Percentiles rank a stretch among this genome's conserved stretches.
phyloP scores from a whole-genome alignment of 805 yeast genomes.

The Zygosaccharomyces pseudorouxii region DNA sequence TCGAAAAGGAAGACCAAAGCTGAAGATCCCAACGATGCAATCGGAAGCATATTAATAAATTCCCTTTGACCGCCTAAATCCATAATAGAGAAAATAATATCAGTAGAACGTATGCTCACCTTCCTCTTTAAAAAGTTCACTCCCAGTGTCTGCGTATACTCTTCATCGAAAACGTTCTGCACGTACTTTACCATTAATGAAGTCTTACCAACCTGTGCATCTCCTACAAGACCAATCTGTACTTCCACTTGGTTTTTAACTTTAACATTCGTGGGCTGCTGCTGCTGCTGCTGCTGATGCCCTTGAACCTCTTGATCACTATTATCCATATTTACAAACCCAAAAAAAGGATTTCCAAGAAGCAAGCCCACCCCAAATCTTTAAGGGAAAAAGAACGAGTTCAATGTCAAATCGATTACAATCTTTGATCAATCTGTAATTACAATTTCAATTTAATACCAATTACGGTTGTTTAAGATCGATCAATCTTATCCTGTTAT shows the following conservation, averaged over 20 bases:
- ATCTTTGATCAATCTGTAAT: neutral
- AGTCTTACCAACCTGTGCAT: constrained; percentile 94
- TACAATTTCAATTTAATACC: neutral
- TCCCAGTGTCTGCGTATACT: constrained; percentile 89
- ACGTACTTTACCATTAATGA: constrained; percentile 95
- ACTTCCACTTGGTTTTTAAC: constrained; percentile 34
- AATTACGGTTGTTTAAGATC: neutral
- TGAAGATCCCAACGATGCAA: constrained; percentile 88
- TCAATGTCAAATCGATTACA: neutral
- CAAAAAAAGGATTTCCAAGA: neutral
- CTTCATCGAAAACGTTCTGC: constrained; percentile 89
- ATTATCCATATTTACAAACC: neutral
- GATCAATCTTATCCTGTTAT: neutral
- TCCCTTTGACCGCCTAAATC: constrained; percentile 95
- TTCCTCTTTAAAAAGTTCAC: constrained; percentile 93
- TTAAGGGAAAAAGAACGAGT: neutral
- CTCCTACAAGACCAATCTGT: constrained; percentile 91
- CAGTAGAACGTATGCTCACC: constrained; percentile 77
- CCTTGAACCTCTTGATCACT: constrained; percentile 1
- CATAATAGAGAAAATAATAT: constrained; percentile 88
- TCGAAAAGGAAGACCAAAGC: constrained; percentile 90
- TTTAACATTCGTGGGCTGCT: constrained; percentile 11
- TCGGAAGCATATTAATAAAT: constrained; percentile 90
- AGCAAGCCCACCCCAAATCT: neutral
- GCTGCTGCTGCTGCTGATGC: constrained; percentile 8